Base-by-base conservation (phyloP, 78 protist species). In the Isochrysis galbana region DNA sequence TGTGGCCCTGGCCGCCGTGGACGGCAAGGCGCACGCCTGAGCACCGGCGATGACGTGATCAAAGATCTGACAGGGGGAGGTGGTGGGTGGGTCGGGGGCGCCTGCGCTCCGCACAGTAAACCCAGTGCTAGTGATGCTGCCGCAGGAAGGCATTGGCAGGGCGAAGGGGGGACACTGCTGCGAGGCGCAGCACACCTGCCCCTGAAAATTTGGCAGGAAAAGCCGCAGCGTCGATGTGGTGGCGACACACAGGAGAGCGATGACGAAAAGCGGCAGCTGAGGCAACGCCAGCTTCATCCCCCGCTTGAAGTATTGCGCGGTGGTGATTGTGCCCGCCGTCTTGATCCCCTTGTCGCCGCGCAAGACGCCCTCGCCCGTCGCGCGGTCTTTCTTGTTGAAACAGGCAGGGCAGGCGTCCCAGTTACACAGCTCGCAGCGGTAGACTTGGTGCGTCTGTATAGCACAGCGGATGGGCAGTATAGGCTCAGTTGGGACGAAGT, bases 361-460 rank as follows among this genome's bases (percentile, higher is more conserved):
- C 44, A 86, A n/a, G 38, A 48, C 19, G 25, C 90, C 90, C 90
- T 86, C 90, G 19, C 69, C 69, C 46, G 72, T 51, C 48, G 45
- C 0, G 51, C 41, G 36, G 72, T 51, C 90, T 72, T 86, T 86
- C 45, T 51, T 47, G 74, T 47, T 36, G 74, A 48, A 86, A 72
- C 90, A 86, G 19, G 38, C 69, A 19, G 67, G 67, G 90, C 90
- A 86, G 5, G 19, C 45, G 90, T 86, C 90, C 22, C 36, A 86
- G 90, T 48, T 72, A 72, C 90, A 86, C 38, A n/a, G 0, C n/a
- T 1, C 11, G 72, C 90, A 86, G 46, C 34, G 45, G 90, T 48
- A 86, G 48, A 48, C 7, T 32, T 39, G 47, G 47, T 10, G 19
- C n/a, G 46, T 17, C 47, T 10, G n/a, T n/a, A n/a, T n/a, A n/a